These are phyloP conservation scores for Pseudogymnoascus sp. DNA, from an alignment of 2,329 filamentous ascomycete genomes.

Conservation along the genomic window DNA sequence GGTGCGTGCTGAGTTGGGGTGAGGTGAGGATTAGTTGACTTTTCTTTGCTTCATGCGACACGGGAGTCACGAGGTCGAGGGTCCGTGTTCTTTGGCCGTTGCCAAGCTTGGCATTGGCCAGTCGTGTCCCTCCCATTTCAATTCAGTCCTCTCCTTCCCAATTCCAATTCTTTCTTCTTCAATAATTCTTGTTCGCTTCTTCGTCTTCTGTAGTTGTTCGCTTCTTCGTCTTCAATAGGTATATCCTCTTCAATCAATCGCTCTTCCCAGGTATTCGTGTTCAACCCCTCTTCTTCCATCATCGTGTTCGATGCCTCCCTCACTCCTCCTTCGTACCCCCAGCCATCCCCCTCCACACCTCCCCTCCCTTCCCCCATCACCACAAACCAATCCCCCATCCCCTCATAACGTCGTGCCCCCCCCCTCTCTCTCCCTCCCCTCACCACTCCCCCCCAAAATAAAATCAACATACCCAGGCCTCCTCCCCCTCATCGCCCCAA, in stretches of 20 bases:
- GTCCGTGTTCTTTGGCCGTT: no score
- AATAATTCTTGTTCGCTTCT: no score
- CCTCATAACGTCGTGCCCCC: no score
- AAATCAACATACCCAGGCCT: constrained; percentile 68
- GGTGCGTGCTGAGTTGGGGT: neutral
- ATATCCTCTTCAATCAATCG: neutral
- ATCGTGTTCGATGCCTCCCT: no score
- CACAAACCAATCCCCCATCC: no score
- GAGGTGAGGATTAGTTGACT: neutral
- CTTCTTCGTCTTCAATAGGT: neutral
- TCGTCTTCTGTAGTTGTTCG: no score
- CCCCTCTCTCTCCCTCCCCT: constrained; percentile 25
- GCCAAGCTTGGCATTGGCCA: no score
- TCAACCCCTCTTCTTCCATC: no score
- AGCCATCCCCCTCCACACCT: neutral
- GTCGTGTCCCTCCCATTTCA: neutral
- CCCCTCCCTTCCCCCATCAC: no score
- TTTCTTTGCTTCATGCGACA: neutral
- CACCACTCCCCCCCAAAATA: constrained; percentile 34
- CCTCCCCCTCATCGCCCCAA: constrained; percentile 61
- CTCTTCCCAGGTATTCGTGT: no score
- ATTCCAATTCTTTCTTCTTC: neutral
- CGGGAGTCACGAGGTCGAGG: neutral
- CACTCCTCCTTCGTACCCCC: no score
- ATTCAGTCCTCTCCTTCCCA: neutral